Percentiles rank a stretch among this genome's conserved stretches.
These are phyloP conservation scores for Morella rubra DNA, from an alignment of 306 rosid genomes.

Conservation along the genomic window DNA sequence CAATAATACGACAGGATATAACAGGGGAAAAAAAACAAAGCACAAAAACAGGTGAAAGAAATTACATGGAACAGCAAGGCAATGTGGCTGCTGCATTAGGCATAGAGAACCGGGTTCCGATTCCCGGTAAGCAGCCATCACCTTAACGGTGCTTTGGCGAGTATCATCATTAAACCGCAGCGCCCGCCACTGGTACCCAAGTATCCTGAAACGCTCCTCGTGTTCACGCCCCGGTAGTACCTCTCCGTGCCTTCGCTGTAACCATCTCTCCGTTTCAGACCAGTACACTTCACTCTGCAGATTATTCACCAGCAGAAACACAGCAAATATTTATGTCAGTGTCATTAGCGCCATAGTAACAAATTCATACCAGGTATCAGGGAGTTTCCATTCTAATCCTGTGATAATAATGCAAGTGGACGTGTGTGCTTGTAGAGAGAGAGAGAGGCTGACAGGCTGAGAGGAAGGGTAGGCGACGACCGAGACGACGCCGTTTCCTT, in stretches of 20 bases:
- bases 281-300: slow-evolving; percentile 56
- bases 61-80: slow-evolving; percentile 92
- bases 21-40: neutral
- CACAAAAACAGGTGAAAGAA: slow-evolving; percentile 9
- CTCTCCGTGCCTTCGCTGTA: slow-evolving; percentile 58
- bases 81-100: slow-evolving; percentile 85
- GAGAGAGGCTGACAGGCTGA: slow-evolving; percentile 53
- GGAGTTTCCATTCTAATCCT: no score
- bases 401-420: no score
- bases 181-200: slow-evolving; percentile 90
- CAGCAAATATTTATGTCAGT: neutral
- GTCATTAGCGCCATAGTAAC: neutral
- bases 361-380: neutral
- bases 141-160: slow-evolving; percentile 83
- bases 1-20: neutral
- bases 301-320: slow-evolving; percentile 9
- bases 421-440: neutral
- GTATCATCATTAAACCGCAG: slow-evolving; percentile 81
- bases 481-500: slow-evolving; percentile 81
- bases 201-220: slow-evolving; percentile 51
- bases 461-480: slow-evolving; percentile 78
- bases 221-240: slow-evolving; percentile 35
- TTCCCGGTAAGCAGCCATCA: slow-evolving; percentile 53
- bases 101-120: slow-evolving; percentile 53
- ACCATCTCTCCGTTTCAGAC: slow-evolving; percentile 67